Base-by-base conservation (phyloP, 1,284 basidiomycete genomes). In the Ceratobasidium sp. region DNA sequence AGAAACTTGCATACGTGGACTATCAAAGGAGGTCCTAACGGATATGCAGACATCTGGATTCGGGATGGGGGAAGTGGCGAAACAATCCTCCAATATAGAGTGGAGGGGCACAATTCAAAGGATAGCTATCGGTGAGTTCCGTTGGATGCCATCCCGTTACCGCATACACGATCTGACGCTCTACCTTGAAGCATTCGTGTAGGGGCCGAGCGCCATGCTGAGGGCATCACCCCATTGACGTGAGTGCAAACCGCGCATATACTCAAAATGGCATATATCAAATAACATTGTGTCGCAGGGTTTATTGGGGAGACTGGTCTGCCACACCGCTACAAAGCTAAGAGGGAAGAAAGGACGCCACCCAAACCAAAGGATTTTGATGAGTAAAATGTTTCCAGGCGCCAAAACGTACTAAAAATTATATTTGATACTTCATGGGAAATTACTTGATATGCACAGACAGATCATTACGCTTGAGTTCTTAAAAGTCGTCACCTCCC, bases 401-500 rank as follows among this genome's bases (percentile, higher is more conserved):
- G 16, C 6, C 19, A 6, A 46, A 52, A 3, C 23, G 14, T 46
- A 21, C 19, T 7, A 50, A 16, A 25, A 7, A 50, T 50, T 50
- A 50, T 27, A 6, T 46, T 46, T 46, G 16, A 46, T 27, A 21
- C 7, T 50, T 50, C 47, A 23, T 21, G 47, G 47, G 6, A 8
- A 50, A 50, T 11, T 19, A 47, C 8, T 50, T 50, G 9, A 25
- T 50, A 21, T 50, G 25, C 47, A 21, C 14, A 25, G 11, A 50
- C 47, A 50, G 11, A 50, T 11, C 47, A 50, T 27, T 54, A 33
- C 2, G n/a, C 14, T 33, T 11, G 27, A 54, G 39, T 9, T n/a
- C 46, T 71, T 62, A 75, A 29, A 73, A 73, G 47, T 73, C 72
- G 23, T 73, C 71, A 19, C 52, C 69, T 8, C 53, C 72, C n/a